These are phyloP conservation scores for Mortierella sp. DNA, from an alignment of 371 early-diverging fungal species.

Conservation along the genomic window DNA sequence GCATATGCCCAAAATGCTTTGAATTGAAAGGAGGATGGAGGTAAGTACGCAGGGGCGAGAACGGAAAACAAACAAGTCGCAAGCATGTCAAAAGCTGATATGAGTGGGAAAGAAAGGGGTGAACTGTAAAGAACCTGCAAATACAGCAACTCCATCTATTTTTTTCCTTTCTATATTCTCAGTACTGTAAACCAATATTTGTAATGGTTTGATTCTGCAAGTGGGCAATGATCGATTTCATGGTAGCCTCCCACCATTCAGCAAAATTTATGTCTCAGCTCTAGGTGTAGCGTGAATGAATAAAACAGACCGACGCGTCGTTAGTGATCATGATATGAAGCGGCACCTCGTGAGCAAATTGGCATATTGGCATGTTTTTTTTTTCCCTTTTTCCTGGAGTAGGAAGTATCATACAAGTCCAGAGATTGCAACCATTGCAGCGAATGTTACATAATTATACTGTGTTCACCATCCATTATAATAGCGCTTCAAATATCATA, in stretches of 20 bases:
- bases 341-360: not conserved
- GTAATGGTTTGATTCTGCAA: slow-evolving; percentile 37
- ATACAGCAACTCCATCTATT: not conserved
- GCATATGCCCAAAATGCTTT: not conserved
- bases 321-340: not conserved
- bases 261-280: slow-evolving; percentile 30
- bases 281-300: slow-evolving; percentile 10
- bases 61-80: slow-evolving; percentile 2
- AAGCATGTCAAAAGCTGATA: not conserved
- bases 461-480: slow-evolving; percentile 75
- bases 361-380: not conserved
- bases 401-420: slow-evolving; percentile 40
- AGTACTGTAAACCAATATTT: no score
- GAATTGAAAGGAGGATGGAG: not conserved
- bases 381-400: slow-evolving; percentile 33
- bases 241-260: slow-evolving; percentile 27
- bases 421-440: slow-evolving; percentile 73
- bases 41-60: slow-evolving; percentile 6
- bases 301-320: not conserved
- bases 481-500: slow-evolving; percentile 70
- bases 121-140: no score
- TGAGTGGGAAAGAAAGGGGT: slow-evolving; percentile 5
- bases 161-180: slow-evolving; percentile 5
- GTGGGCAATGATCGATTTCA: slow-evolving; percentile 30
- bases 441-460: slow-evolving; percentile 80